Base-by-base conservation (phyloP, 768 basidiomycete genomes). In the Mycena sanguinolenta region DNA sequence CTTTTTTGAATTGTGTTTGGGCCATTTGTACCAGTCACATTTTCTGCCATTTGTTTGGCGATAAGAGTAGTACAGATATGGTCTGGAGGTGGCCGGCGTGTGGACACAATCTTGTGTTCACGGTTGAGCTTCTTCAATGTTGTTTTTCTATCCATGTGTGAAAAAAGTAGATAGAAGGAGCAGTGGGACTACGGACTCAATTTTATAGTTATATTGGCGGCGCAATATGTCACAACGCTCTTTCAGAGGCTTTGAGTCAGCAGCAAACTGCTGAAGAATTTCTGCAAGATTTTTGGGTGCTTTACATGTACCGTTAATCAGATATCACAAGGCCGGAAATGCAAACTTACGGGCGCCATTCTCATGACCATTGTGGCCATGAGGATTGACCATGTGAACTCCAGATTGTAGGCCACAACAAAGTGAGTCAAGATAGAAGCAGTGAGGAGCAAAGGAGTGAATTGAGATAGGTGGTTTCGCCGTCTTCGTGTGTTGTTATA, bases 331-430 rank as follows among this genome's bases (percentile, higher is more conserved):
- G 19, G 28, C 53, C 19, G 53, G 53, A 54, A 54, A 54, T 32
- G 53, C 28, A 54, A 32, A 54, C 53, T 19, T 54, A 54, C 53
- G 53, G 53, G 53, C 32, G 53, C 53, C 53, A 32, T 54, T 32
- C 53, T 54, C 27, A 30, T 54, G 53, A 54, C 53, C 30, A 54
- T 54, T 54, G 53, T 54, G 53, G 32, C 53, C 53, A 54, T 32
- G n/a, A n/a, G n/a, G n/a, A n/a, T n/a, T n/a, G n/a, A n/a, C n/a
- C n/a, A n/a, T n/a, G n/a, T n/a, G n/a, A n/a, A n/a, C n/a, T n/a
- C n/a, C n/a, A n/a, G n/a, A n/a, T n/a, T n/a, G n/a, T n/a, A n/a
- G n/a, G n/a, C n/a, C n/a, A n/a, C n/a, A n/a, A n/a, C n/a, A n/a
- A n/a, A n/a, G n/a, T n/a, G n/a, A n/a, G n/a, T n/a, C n/a, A n/a